Evolutionary conservation across 306 rosid genomes (phyloP).

Genomic region (Fragaria iinumae): DNA sequence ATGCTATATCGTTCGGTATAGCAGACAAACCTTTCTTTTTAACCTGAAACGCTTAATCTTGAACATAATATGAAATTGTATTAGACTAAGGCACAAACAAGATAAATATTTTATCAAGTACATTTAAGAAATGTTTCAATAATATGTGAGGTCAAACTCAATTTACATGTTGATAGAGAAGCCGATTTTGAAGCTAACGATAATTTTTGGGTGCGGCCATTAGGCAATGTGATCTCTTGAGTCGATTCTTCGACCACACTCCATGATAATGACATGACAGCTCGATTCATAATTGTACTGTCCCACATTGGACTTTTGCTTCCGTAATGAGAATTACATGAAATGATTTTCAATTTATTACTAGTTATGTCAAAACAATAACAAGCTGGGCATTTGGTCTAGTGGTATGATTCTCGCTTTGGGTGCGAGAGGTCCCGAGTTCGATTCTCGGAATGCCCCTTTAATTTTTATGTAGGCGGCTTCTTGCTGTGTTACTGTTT

Average conservation of each 20-base stretch:
- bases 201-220: neutral
- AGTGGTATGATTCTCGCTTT: constrained; percentile 2
- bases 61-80: neutral
- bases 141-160: too few relatives aligned
- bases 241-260: constrained; percentile 1
- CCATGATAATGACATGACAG: constrained; percentile 21
- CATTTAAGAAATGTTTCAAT: neutral
- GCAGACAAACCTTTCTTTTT: too few relatives aligned
- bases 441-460: constrained; percentile 2
- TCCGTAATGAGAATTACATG: too few relatives aligned
- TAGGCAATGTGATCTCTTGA: neutral
- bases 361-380: fast-evolving
- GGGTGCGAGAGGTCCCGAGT: constrained; percentile 6
- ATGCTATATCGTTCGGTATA: too few relatives aligned
- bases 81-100: neutral
- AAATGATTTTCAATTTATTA: too few relatives aligned
- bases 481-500: too few relatives aligned
- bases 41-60: too few relatives aligned
- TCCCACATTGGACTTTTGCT: constrained; percentile 10
- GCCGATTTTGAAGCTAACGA: neutral
- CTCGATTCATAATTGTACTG: neutral
- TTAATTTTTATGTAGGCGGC: too few relatives aligned
- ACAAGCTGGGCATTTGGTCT: neutral
- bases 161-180: too few relatives aligned
- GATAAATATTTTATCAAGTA: too few relatives aligned